Conservation (phyloP, 2,329 filamentous ascomycete species). For the Bipolaris cookei region DNA sequence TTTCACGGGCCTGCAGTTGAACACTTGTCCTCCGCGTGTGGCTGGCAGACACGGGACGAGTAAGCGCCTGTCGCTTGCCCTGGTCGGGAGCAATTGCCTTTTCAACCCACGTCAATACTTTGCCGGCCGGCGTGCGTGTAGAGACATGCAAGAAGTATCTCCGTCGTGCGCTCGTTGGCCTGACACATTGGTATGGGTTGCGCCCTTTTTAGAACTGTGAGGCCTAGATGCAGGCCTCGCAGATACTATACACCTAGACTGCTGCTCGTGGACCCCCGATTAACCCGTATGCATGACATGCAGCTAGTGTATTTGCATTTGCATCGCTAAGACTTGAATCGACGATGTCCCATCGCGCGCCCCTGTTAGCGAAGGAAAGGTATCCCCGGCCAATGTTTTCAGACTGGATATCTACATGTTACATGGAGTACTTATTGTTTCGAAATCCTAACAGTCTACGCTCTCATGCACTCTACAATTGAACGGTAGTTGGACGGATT, state of each 20-base stretch:
- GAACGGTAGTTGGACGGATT: not conserved
- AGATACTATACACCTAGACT: conserved; percentile 7
- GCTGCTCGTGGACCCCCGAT: conserved; percentile 6
- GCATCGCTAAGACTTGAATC: conserved; percentile 4
- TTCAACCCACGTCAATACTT: conserved; percentile 1
- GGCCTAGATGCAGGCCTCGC: conserved; percentile 13
- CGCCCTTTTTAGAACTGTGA: conserved; percentile 3
- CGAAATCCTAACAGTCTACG: not conserved
- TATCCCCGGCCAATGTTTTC: not conserved
- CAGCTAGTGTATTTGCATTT: conserved; percentile 4
- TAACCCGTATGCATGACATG: conserved; percentile 11
- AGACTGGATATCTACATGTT: not conserved
- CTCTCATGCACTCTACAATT: not conserved
- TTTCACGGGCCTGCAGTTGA: conserved; percentile 9
- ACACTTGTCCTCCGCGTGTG: conserved; percentile 15
- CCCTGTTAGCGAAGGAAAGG: not conserved
- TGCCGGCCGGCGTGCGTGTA: conserved; percentile 11
- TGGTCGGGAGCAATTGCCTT: conserved; percentile 3
- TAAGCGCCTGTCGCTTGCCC: conserved; percentile 13
- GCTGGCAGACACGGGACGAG: conserved; percentile 12
- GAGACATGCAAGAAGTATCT: conserved; percentile 6
- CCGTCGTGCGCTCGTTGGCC: conserved; percentile 9
- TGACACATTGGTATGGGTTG: conserved; percentile 6
- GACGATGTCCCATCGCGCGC: conserved; percentile 8
- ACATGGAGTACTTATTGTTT: not conserved